These are phyloP conservation scores for Punctularia strigosozonata DNA, from an alignment of 768 basidiomycete genomes.

Conservation along the genomic window DNA sequence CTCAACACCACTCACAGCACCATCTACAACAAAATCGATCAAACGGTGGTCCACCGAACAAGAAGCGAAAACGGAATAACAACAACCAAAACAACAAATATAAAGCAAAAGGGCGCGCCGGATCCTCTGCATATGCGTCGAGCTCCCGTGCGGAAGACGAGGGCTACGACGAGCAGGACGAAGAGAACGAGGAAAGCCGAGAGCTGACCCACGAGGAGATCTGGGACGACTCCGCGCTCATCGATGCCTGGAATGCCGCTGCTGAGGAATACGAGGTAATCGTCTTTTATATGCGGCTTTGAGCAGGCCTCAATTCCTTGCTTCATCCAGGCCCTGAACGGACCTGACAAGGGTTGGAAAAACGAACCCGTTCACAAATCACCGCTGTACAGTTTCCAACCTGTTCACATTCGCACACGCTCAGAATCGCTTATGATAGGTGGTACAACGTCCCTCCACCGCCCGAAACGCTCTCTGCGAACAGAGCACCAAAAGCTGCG, in stretches of 20 bases:
- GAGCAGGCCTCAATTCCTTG: slow-evolving; percentile 1
- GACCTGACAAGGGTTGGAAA: slow-evolving; percentile 64
- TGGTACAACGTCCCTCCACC: slow-evolving; percentile 64
- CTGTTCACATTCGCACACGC: slow-evolving; percentile 1
- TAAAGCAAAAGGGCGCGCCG: slow-evolving; percentile 23
- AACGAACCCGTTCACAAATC: slow-evolving; percentile 57
- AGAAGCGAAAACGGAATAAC: too few species aligned
- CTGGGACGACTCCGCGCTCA: slow-evolving; percentile 79
- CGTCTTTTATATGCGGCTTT: slow-evolving; percentile 1
- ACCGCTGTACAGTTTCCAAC: slow-evolving; percentile 41
- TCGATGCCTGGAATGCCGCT: slow-evolving; percentile 79
- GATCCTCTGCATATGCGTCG: too few species aligned
- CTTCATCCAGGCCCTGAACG: slow-evolving; percentile 42
- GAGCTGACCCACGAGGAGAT: slow-evolving; percentile 63
- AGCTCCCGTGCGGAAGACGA: too few species aligned
- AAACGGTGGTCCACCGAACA: too few species aligned
- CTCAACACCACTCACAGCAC: slow-evolving; percentile 8
- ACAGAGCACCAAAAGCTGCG: background rate
- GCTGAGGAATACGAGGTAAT: slow-evolving; percentile 66
- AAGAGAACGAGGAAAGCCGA: slow-evolving; percentile 39
- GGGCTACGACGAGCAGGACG: slow-evolving; percentile 14
- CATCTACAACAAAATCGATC: slow-evolving; percentile 26
- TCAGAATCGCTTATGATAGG: slow-evolving; percentile 22
- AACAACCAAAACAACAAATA: slow-evolving; percentile 49
- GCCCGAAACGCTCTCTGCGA: slow-evolving; percentile 3